Evolutionary conservation across 2,329 filamentous ascomycete species (phyloP), one percentile per base, ranked within the genome.

Genomic region (Colletotrichum phormii): DNA sequence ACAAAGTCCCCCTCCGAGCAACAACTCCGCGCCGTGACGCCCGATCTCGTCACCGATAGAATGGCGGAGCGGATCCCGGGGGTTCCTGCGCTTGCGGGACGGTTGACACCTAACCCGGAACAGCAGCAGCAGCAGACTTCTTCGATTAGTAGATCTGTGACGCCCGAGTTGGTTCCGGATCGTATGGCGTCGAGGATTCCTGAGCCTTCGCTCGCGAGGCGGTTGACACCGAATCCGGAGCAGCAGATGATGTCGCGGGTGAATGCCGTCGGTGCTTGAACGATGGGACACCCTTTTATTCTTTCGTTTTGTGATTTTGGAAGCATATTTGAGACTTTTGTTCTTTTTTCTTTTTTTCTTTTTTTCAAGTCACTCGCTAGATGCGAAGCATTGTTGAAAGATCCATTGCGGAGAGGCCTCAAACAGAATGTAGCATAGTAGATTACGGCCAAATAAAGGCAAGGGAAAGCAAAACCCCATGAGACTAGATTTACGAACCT

Each of bases 21-120:
- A 42, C 77, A 77, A 66, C 65, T 79, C n/a, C 71, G 71, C 26
- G 71, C 71, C 55, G 84, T 87, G 31, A 90, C 89, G 4, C 89
- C 89, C 0, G 90, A 92, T 59, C 81, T 92, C 59, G 79, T 91
- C n/a, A 89, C 87, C 13, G 87, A 88, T 72, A 86, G 89, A 63
- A 64, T 64, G 62, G 62, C 62, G n/a, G 54, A 51, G 13, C 62
- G 62, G 33, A 86, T 90, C 49, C 84, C 85, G 13, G 86, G 88
- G 42, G 18, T n/a, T 65, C 85, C 86, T 7, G 82, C 80, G 24
- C 80, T 88, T 37, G 78, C 81, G 67, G 74, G 78, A 51, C 82
- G 86, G 31, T 77, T 88, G 74, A 88, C 87, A 11, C 87, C 87
- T 2, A 86, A 84, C 63, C 86, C 86, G 5, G 86, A 87, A 77